These are phyloP conservation scores for Pisolithus tinctorius DNA, from an alignment of 768 basidiomycete species.

Conservation along the genomic window DNA sequence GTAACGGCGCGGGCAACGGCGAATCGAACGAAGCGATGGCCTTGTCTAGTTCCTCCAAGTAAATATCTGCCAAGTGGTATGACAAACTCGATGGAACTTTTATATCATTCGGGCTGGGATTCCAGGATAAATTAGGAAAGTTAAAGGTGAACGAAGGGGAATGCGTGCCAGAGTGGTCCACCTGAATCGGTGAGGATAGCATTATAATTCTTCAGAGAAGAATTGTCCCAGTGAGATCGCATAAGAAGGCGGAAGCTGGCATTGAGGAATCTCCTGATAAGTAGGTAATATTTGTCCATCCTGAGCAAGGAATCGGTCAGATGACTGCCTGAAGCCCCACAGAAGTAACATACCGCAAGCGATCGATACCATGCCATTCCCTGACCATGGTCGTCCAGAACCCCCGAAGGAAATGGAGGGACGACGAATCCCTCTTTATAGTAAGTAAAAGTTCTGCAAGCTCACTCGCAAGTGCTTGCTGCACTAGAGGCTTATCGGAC, in stretches of 20 bases:
- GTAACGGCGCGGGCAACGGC: constrained; percentile 40
- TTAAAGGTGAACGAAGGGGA: not conserved
- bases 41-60: constrained; percentile 83
- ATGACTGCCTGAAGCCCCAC: not conserved
- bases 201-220: constrained; percentile 54
- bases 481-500: constrained; percentile 97
- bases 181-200: constrained; percentile 55
- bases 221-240: constrained; percentile 58
- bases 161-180: constrained; percentile 78
- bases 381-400: constrained; percentile 90
- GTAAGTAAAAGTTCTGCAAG: constrained; percentile 75
- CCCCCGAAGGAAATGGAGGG: constrained; percentile 73
- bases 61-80: constrained; percentile 87
- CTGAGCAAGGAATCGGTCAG: constrained; percentile 33
- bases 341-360: constrained; percentile 57
- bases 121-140: constrained; percentile 4
- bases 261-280: constrained; percentile 83
- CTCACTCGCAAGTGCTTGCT: constrained; percentile 84
- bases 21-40: constrained; percentile 30
- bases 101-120: constrained; percentile 54
- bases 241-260: constrained; percentile 78
- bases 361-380: constrained; percentile 93
- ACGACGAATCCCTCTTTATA: constrained; percentile 49
- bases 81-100: constrained; percentile 72
- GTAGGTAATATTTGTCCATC: constrained; percentile 97